phyloP scores from a whole-genome alignment of 176 grass and related monocot species.

The Aechmea fasciata region DNA sequence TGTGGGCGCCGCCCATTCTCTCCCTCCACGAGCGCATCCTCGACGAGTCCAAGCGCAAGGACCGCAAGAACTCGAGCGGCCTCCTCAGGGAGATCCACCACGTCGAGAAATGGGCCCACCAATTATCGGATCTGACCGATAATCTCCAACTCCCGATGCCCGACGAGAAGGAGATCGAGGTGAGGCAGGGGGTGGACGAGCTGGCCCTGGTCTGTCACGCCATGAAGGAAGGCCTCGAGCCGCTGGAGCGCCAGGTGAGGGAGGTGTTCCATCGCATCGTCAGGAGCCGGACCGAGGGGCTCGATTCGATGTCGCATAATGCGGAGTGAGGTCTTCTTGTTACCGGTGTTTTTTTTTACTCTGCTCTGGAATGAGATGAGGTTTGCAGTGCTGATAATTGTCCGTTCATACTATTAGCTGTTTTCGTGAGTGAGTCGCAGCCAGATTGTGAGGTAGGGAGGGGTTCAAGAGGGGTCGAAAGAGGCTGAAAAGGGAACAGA shows the following conservation, averaged over 20 bases:
- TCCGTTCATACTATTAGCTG: neutral
- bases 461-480: neutral
- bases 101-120: conserved; percentile 53
- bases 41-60: conserved; percentile 86
- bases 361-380: neutral
- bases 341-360: neutral
- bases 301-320: conserved; percentile 46
- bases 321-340: conserved; percentile 28
- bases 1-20: conserved; percentile 58
- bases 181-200: conserved; percentile 40
- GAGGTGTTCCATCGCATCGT: conserved; percentile 97
- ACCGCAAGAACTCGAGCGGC: conserved; percentile 61
- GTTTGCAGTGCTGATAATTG: neutral
- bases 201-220: conserved; percentile 39
- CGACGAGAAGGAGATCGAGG: conserved; percentile 41
- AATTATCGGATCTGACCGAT: conserved; percentile 53
- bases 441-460: too few species aligned
- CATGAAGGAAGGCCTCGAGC: conserved; percentile 59
- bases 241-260: conserved; percentile 58
- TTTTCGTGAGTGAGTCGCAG: neutral
- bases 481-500: neutral
- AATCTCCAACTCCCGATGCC: conserved; percentile 17
- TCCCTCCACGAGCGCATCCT: conserved; percentile 63
- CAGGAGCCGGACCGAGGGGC: conserved; percentile 67
- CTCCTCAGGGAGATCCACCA: conserved; percentile 71